Evolutionary conservation across 2,329 filamentous ascomycete species (phyloP).

Genomic region (Claviceps cyperi): DNA sequence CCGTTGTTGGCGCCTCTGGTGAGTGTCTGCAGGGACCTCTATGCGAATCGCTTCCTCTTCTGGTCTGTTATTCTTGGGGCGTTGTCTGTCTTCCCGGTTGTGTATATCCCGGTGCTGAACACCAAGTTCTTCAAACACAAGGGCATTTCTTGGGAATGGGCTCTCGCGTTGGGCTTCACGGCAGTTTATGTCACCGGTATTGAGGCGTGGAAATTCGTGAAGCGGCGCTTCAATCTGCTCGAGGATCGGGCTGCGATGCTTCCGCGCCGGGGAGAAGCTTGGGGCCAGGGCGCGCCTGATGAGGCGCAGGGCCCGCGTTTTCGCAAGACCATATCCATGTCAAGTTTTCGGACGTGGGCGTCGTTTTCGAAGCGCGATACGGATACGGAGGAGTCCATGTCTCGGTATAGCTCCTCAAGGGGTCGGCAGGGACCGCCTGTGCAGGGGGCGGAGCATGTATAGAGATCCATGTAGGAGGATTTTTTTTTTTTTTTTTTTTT

Average conservation of each 20-base stretch:
- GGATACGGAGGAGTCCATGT: slow-evolving; percentile 24
- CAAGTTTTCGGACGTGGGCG: slow-evolving; percentile 34
- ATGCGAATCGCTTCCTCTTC: slow-evolving; percentile 56
- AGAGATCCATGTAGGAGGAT: neutral
- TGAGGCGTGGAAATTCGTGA: slow-evolving; percentile 58
- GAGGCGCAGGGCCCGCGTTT: slow-evolving; percentile 27
- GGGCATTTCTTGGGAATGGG: slow-evolving; percentile 63
- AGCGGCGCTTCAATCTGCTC: slow-evolving; percentile 40
- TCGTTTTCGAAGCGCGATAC: slow-evolving; percentile 26
- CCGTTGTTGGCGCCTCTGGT: slow-evolving; percentile 22
- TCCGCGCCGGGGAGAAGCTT: slow-evolving; percentile 23
- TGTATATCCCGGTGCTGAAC: slow-evolving; percentile 63
- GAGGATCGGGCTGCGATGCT: slow-evolving; percentile 31
- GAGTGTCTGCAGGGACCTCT: slow-evolving; percentile 44
- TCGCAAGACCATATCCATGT: slow-evolving; percentile 34
- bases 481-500: no score
- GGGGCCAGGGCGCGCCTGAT: slow-evolving; percentile 38
- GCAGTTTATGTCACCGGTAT: slow-evolving; percentile 51
- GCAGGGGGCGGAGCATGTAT: slow-evolving; percentile 3
- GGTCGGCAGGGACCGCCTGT: slow-evolving; percentile 3
- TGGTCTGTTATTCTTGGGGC: slow-evolving; percentile 48
- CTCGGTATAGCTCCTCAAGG: slow-evolving; percentile 13
- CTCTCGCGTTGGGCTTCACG: slow-evolving; percentile 48
- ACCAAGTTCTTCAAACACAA: slow-evolving; percentile 58
- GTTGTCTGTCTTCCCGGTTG: slow-evolving; percentile 48